Percentiles rank a stretch among this genome's conserved stretches.
These are phyloP conservation scores for Mucor mucedo DNA, from an alignment of 371 early-diverging fungal genomes.

Conservation along the genomic window DNA sequence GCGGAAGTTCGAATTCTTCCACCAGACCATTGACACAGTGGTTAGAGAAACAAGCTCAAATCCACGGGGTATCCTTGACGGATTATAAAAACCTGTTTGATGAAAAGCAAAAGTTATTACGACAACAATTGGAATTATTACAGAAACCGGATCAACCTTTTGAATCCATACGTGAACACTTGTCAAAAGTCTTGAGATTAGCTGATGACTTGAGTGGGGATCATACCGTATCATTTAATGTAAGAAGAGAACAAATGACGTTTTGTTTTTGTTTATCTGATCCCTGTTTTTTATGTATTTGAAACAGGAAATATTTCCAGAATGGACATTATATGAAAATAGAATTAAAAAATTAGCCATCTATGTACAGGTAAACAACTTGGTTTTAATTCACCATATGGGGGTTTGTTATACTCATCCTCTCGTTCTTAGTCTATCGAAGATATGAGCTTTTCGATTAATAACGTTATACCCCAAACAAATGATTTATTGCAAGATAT, in stretches of 20 bases:
- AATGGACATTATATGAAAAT: slow-evolving; percentile 45
- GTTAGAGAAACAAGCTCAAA: slow-evolving; percentile 26
- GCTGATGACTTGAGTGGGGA: slow-evolving; percentile 47
- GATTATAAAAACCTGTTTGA: slow-evolving; percentile 19
- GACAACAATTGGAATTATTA: slow-evolving; percentile 35
- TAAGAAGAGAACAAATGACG: slow-evolving; percentile 11
- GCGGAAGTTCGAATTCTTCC: slow-evolving; percentile 13
- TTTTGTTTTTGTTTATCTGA: not conserved
- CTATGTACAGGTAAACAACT: slow-evolving; percentile 34
- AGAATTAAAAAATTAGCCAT: slow-evolving; percentile 35
- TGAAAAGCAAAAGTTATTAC: slow-evolving; percentile 24
- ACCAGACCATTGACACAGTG: slow-evolving; percentile 23
- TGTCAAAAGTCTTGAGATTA: slow-evolving; percentile 33
- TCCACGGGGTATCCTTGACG: slow-evolving; percentile 9
- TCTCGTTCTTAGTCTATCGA: slow-evolving; percentile 31
- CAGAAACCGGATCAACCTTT: slow-evolving; percentile 34
- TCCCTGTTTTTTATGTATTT: not conserved
- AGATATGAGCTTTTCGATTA: slow-evolving; percentile 46
- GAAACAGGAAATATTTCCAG: slow-evolving; percentile 40
- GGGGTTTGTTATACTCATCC: too few relatives aligned
- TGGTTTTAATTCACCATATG: not conserved
- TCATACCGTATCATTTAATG: slow-evolving; percentile 36
- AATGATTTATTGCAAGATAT: slow-evolving; percentile 43
- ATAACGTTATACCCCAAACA: slow-evolving; percentile 37
- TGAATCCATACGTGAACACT: slow-evolving; percentile 31